phyloP scores from a whole-genome alignment of 345 rosid species.

The Physaria fendleri region DNA sequence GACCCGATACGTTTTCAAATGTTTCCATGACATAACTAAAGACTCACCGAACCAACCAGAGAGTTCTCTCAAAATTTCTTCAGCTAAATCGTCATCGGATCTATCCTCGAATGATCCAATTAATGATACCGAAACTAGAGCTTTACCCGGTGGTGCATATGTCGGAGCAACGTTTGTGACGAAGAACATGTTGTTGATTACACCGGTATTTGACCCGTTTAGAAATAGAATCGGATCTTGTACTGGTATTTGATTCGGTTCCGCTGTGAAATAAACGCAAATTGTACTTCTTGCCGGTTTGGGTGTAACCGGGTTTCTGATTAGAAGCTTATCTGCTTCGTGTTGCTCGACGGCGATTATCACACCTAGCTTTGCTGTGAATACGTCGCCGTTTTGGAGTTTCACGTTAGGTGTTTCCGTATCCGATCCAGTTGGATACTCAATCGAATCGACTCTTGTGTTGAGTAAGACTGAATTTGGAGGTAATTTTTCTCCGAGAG shows the following conservation, averaged over 20 bases:
- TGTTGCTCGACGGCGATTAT: conserved; percentile 85
- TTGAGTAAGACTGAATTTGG: conserved; percentile 45
- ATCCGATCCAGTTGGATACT: conserved; percentile 24
- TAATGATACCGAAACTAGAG: conserved; percentile 67
- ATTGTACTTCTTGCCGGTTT: conserved; percentile 61
- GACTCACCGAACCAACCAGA: conserved; percentile 65
- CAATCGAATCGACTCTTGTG: conserved; percentile 49
- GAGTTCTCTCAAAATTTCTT: conserved; percentile 46
- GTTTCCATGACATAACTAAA: conserved; percentile 54
- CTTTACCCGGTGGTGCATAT: conserved; percentile 65
- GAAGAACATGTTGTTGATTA: conserved; percentile 87
- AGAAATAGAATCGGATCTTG: conserved; percentile 67
- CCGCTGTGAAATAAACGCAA: conserved; percentile 68
- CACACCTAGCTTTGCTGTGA: conserved; percentile 54
- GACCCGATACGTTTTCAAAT: conserved; percentile 67
- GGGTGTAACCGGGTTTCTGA: conserved; percentile 19
- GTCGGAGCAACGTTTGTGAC: conserved; percentile 76
- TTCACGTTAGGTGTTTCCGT: conserved; percentile 35
- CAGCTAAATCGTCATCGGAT: conserved; percentile 46
- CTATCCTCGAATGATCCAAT: conserved; percentile 55
- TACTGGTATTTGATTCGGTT: conserved; percentile 46
- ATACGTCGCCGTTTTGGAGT: conserved; percentile 46
- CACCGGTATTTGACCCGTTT: conserved; percentile 70
- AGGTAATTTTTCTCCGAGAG: conserved; percentile 79
- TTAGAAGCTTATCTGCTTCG: conserved; percentile 51